These are phyloP conservation scores for Xylaria sp. DNA, from an alignment of 2,329 filamentous ascomycete species.

Conservation along the genomic window DNA sequence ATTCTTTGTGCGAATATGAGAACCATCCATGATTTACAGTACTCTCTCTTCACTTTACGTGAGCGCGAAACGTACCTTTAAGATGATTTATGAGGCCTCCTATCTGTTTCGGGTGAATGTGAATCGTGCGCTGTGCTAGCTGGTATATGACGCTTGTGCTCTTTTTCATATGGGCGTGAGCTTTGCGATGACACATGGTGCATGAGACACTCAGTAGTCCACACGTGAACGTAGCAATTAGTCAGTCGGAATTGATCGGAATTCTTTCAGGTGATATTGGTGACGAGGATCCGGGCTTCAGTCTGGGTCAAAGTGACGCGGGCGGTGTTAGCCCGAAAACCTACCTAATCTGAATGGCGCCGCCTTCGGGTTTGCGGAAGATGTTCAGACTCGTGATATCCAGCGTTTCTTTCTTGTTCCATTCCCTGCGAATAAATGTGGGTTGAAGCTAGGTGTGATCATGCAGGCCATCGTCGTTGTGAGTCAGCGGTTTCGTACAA, in stretches of 20 bases:
- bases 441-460: not conserved
- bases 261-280: not conserved
- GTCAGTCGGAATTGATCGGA: not conserved
- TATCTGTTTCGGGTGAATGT: not conserved
- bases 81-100: not conserved
- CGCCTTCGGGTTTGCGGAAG: not conserved
- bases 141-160: not conserved
- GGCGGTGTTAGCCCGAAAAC: not conserved
- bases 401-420: not conserved
- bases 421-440: not conserved
- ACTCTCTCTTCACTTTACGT: not conserved
- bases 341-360: not conserved
- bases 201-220: not conserved
- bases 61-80: not conserved
- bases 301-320: not conserved
- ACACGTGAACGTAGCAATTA: too few relatives aligned
- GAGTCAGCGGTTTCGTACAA: not conserved
- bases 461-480: not conserved
- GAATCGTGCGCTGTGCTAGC: not conserved
- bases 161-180: not conserved
- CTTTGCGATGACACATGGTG: not conserved
- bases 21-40: not conserved
- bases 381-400: not conserved
- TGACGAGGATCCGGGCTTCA: not conserved
- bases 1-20: not conserved